A percentile compares a stretch with the other conserved stretches of the same genome.
phyloP scores from a whole-genome alignment of 2,329 filamentous ascomycete species.

The Aspergillus japonicus region DNA sequence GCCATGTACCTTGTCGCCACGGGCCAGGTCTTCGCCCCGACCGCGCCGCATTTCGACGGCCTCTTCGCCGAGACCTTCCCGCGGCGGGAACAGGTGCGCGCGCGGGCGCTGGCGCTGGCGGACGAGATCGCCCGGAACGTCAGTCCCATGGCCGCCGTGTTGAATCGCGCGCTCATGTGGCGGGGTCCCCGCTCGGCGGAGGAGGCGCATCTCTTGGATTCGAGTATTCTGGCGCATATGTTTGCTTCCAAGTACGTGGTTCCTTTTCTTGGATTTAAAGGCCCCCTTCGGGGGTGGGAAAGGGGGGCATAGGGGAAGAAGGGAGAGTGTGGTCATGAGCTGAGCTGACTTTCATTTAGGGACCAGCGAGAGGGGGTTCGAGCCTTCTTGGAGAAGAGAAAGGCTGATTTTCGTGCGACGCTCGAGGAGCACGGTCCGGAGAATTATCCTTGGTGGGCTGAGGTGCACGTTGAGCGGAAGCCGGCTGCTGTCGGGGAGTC shows the following conservation, averaged over 20 bases:
- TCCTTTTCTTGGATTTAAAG: not conserved
- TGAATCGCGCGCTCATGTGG: conserved; percentile 73
- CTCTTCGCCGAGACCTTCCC: conserved; percentile 67
- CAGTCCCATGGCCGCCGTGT: conserved; percentile 60
- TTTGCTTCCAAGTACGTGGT: conserved; percentile 34
- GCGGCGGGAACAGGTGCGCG: conserved; percentile 59
- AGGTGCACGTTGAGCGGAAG: conserved; percentile 46
- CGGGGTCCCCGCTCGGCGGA: conserved; percentile 57
- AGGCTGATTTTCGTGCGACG: conserved; percentile 60
- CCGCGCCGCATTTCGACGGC: conserved; percentile 50
- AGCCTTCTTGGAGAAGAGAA: conserved; percentile 69
- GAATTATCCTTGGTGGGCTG: conserved; percentile 68
- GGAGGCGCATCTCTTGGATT: conserved; percentile 68
- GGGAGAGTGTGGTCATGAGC: not conserved
- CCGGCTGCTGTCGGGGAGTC: conserved; percentile 22
- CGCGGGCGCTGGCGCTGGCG: conserved; percentile 64
- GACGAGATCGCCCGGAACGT: conserved; percentile 66
- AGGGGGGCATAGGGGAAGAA: no score
- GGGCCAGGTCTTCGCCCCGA: conserved; percentile 55
- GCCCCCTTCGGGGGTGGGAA: no score
- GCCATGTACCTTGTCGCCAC: conserved; percentile 55
- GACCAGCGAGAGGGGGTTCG: conserved; percentile 67
- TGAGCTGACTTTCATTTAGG: conserved; percentile 32
- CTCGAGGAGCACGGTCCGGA: conserved; percentile 60
- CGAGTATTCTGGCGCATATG: conserved; percentile 39